Base-by-base conservation (phyloP, 1,284 basidiomycete species). In the Malassezia pachydermatis region DNA sequence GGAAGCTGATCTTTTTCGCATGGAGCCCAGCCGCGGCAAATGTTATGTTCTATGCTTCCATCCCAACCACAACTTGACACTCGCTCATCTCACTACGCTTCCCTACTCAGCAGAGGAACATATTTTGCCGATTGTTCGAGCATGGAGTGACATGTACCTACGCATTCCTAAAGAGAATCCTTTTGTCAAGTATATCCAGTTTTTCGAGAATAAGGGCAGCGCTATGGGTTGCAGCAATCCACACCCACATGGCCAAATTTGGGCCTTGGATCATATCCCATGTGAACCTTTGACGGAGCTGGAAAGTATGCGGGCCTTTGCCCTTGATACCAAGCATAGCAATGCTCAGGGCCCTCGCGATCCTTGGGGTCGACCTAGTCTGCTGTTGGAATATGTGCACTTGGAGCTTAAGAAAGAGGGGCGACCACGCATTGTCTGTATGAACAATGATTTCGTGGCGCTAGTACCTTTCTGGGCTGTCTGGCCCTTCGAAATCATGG, bases 141-240 rank as follows among this genome's bases (percentile, higher is more conserved):
- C 83, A 59, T 96, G 90, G 90, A 65, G 51, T 33, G 53, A 51
- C 29, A 57, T 70, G 41, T 72, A 70, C 57, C 43, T 33, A 29
- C 49, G 52, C 39, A 70, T 72, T 37, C 48, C 60, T 9, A 33
- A 35, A 3, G 70, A 72, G 22, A 62, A 71, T 28, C 55, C 67
- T 1, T 70, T 66, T 32, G 59, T 72, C 32, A 48, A 54, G 41
- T 72, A 72, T 44, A 60, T 72, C 20, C 70, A 72, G 52, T 67
- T 72, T 48, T 76, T 76, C 41, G 75, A 94, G 84, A 95, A 94
- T 75, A 92, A 92, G 73, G 90, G 89, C 5, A 75, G 82, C 2
- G 88, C 89, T 75, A 94, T 95, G 90, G 90, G 90, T 7, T 92
- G 88, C 67, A 88, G 85, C 9, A 95, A 94, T 65, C 88, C 89